Evolutionary conservation across 1,139 yeast genomes (phyloP).

Genomic region (Hyphopichia fennica): DNA sequence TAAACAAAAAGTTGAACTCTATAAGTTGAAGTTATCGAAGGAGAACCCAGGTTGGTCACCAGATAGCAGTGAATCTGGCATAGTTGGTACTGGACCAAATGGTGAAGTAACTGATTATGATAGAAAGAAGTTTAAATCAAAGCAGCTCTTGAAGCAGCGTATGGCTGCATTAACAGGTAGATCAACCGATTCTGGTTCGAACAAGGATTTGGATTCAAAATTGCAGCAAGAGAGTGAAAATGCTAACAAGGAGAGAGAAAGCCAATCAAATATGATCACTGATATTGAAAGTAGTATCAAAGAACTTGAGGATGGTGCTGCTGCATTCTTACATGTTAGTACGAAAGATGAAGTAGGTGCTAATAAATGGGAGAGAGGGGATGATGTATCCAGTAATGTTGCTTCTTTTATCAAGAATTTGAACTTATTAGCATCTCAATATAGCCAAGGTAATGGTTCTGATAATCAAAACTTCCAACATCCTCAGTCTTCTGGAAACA

Average conservation of each 20-base stretch:
- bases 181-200: constrained; percentile 39
- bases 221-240: constrained; percentile 55
- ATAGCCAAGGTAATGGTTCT: not conserved
- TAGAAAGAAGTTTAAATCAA: constrained; percentile 72
- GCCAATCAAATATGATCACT: constrained; percentile 56
- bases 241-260: constrained; percentile 55
- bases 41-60: constrained; percentile 62
- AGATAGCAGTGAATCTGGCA: constrained; percentile 47
- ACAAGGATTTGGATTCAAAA: constrained; percentile 53
- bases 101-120: constrained; percentile 85
- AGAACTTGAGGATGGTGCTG: constrained; percentile 67
- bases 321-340: constrained; percentile 42
- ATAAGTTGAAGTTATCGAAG: constrained; percentile 52
- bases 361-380: constrained; percentile 82
- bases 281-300: constrained; percentile 77
- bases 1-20: constrained; percentile 62
- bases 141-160: constrained; percentile 74
- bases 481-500: constrained; percentile 10
- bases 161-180: constrained; percentile 93
- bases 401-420: constrained; percentile 61
- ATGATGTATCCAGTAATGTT: constrained; percentile 68
- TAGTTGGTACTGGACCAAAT: constrained; percentile 80
- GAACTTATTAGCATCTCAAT: constrained; percentile 21
- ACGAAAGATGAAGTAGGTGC: constrained; percentile 54
- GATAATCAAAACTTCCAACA: not conserved